Conservation (phyloP, 495 filamentous ascomycete genomes). For the Achaetomiella virescens region DNA sequence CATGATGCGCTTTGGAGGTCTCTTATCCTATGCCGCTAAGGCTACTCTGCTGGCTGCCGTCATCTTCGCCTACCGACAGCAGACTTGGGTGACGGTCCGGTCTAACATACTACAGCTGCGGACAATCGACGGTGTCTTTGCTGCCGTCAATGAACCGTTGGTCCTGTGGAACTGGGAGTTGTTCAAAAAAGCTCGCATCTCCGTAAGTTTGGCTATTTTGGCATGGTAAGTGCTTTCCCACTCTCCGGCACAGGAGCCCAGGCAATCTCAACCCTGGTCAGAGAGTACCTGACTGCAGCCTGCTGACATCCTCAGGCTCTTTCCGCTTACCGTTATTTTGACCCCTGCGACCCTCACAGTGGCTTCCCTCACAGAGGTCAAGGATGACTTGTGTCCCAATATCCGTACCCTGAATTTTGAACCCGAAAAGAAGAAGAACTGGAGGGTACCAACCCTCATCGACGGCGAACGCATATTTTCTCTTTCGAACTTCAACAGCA, state of each 20-base stretch:
- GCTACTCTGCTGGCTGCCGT: slow-evolving; percentile 22
- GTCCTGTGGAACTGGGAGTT: slow-evolving; percentile 31
- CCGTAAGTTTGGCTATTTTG: slow-evolving; percentile 26
- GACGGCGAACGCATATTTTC: slow-evolving; percentile 17
- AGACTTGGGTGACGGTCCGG: slow-evolving; percentile 26
- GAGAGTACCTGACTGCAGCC: too few relatives aligned
- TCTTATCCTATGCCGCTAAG: slow-evolving; percentile 25
- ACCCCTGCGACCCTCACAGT: slow-evolving; percentile 26
- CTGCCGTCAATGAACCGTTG: slow-evolving; percentile 27
- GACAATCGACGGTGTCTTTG: slow-evolving; percentile 32
- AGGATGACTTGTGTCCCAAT: slow-evolving; percentile 7
- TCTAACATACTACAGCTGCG: slow-evolving; percentile 17
- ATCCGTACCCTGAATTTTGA: slow-evolving; percentile 31
- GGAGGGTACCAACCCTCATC: slow-evolving; percentile 14
- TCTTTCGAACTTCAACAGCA: slow-evolving; percentile 22
- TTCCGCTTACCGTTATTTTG: slow-evolving; percentile 26
- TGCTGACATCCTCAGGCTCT: slow-evolving; percentile 16
- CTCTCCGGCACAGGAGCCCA: too few relatives aligned
- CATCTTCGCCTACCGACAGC: slow-evolving; percentile 27
- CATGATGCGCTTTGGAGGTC: slow-evolving; percentile 24
- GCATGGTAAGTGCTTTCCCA: slow-evolving; percentile 21
- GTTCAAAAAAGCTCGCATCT: slow-evolving; percentile 26
- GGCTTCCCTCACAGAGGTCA: slow-evolving; percentile 9
- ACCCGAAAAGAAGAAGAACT: slow-evolving; percentile 22
- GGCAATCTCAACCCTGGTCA: too few relatives aligned